phyloP scores from a whole-genome alignment of 176 grass and related monocot genomes.

The Oropetium thomaeum region DNA sequence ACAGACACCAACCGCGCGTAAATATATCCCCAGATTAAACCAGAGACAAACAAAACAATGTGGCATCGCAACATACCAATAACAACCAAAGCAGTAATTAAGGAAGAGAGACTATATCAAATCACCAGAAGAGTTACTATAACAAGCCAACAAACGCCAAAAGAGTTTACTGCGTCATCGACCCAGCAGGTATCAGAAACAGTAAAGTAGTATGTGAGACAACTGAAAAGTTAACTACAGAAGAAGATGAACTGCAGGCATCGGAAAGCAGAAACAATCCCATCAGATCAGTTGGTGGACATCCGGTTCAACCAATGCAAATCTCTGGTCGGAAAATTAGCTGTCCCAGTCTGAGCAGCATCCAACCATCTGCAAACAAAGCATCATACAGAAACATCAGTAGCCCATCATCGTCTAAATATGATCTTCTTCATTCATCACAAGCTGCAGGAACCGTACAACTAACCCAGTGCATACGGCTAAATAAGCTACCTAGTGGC shows the following conservation, averaged over 20 bases:
- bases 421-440: too few species aligned
- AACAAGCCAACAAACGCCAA: too few species aligned
- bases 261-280: background rate
- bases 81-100: background rate
- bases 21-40: too few species aligned
- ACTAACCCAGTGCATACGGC: too few species aligned
- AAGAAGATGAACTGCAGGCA: background rate
- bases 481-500: too few species aligned
- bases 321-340: too few species aligned
- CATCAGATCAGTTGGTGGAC: background rate
- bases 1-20: too few species aligned
- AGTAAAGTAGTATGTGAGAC: too few species aligned
- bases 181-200: too few species aligned
- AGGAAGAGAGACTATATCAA: background rate
- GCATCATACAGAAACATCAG: background rate
- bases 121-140: background rate
- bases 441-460: too few species aligned
- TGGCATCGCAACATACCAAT: background rate
- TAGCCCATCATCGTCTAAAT: too few species aligned
- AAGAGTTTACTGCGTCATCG: too few species aligned
- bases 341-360: background rate
- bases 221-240: background rate
- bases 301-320: background rate
- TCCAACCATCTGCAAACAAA: constrained; percentile 40
- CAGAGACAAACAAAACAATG: background rate